A percentile compares a stretch with the other conserved stretches of the same genome.
Evolutionary conservation across 305 asterid species (phyloP).

Genomic region (Rubia peregrina): DNA sequence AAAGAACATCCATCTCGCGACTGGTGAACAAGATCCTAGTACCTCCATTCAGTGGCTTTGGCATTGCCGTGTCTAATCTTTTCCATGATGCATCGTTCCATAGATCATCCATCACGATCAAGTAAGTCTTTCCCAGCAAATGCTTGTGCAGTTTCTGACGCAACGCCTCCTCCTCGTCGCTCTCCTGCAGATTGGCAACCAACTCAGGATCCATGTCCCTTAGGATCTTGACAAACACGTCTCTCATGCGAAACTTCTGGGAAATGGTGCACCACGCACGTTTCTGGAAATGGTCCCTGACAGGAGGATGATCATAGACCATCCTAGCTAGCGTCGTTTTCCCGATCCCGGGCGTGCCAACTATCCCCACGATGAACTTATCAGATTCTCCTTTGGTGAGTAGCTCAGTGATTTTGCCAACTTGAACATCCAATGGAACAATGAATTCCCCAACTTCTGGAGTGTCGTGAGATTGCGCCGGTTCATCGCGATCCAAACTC

Average conservation of each 20-base stretch:
- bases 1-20: not conserved
- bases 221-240: constrained; percentile 13
- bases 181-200: not conserved
- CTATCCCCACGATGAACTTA: not conserved
- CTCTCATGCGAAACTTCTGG: not conserved
- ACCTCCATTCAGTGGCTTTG: not conserved
- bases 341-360: not conserved
- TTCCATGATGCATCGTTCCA: constrained; percentile 6
- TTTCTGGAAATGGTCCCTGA: not conserved
- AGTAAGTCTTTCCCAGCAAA: not conserved
- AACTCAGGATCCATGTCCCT: not conserved
- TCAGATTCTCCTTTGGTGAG: not conserved
- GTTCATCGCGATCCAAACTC: no score
- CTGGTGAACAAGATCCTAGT: constrained; percentile 19
- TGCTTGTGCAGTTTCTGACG: not conserved
- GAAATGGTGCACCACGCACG: constrained; percentile 16
- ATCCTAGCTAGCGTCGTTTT: constrained; percentile 15
- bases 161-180: not conserved
- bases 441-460: not conserved
- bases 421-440: constrained; percentile 8
- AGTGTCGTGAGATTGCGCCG: not conserved
- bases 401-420: not conserved
- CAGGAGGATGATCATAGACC: not conserved
- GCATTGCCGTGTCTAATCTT: not conserved
- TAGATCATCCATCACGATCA: constrained; percentile 21